phyloP scores from a whole-genome alignment of 2,329 filamentous ascomycete species.

The Botrytis pseudocinerea region DNA sequence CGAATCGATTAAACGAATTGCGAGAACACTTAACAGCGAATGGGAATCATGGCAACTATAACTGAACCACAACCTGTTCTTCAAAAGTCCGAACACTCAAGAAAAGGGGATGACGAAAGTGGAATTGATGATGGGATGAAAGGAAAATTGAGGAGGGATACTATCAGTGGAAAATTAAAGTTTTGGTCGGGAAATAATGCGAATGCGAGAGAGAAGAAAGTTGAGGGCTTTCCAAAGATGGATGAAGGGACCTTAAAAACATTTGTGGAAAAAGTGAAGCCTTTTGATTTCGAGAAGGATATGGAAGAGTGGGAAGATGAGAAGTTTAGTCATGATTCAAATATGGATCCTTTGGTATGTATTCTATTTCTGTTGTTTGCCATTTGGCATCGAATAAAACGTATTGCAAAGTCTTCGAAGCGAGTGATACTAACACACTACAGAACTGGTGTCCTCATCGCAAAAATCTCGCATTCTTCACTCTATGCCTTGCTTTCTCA shows the following conservation, averaged over 20 bases:
- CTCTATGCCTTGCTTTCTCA: constrained; percentile 50
- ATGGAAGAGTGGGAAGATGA: not conserved
- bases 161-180: constrained; percentile 5
- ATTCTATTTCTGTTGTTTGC: not conserved
- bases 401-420: not conserved
- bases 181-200: constrained; percentile 3
- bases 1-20: not conserved
- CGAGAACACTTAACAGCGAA: not conserved
- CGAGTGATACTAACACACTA: not conserved
- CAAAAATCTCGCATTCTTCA: constrained; percentile 52
- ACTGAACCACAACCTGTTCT: constrained; percentile 8
- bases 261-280: not conserved
- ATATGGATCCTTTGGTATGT: constrained; percentile 10
- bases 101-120: not conserved
- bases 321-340: not conserved
- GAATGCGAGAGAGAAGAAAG: not conserved
- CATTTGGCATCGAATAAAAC: not conserved
- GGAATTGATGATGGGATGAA: not conserved
- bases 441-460: constrained; percentile 59
- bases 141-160: constrained; percentile 6
- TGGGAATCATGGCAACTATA: constrained; percentile 8
- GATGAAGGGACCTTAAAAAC: not conserved
- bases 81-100: not conserved
- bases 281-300: not conserved
- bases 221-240: not conserved